phyloP scores from a whole-genome alignment of 345 rosid species.

The Eucalyptus leucophloia region DNA sequence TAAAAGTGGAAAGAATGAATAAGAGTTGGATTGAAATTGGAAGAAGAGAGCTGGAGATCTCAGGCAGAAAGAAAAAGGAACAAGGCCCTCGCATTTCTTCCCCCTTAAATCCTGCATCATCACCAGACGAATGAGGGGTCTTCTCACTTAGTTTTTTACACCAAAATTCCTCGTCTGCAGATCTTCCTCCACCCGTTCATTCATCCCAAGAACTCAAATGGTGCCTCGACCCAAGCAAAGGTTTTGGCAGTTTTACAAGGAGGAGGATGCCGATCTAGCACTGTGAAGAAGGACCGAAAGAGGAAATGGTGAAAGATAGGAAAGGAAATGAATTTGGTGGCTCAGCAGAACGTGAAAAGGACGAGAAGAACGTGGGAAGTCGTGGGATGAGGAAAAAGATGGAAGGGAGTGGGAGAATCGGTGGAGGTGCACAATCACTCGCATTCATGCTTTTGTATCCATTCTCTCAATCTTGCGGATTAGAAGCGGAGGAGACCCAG shows the following conservation, averaged over 20 bases:
- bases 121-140: no score
- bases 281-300: not conserved
- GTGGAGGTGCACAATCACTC: not conserved
- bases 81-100: not conserved
- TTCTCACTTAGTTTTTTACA: not conserved
- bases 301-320: not conserved
- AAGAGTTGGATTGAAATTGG: no score
- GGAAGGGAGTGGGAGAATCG: not conserved
- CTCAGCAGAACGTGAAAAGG: not conserved
- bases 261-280: not conserved
- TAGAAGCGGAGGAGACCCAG: not conserved
- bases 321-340: not conserved
- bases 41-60: no score
- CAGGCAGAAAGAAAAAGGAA: no score
- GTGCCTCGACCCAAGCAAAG: not conserved
- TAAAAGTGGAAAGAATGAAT: no score
- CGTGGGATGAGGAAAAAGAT: not conserved
- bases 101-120: no score
- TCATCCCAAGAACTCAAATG: not conserved
- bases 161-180: not conserved
- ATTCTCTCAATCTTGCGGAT: not conserved
- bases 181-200: not conserved
- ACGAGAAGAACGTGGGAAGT: not conserved
- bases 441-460: not conserved
- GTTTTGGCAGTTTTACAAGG: not conserved